Conservation (phyloP, 129 eudicot species). For the Pseudognaphalium luteoalbum region DNA sequence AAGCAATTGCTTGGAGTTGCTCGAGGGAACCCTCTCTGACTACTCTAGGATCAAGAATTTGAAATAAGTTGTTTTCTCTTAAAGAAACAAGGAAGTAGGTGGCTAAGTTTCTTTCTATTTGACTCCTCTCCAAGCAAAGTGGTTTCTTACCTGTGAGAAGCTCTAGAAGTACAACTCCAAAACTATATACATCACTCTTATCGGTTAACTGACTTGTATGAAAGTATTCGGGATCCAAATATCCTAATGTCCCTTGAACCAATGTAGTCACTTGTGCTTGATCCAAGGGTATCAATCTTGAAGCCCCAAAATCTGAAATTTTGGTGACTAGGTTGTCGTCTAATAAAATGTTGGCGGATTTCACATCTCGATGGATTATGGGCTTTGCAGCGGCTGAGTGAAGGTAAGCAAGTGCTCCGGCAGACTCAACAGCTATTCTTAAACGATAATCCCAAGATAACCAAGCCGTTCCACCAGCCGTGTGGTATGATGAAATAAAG, state of each 20-base stretch:
- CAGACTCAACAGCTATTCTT: neutral
- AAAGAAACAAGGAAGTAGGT: slow-evolving; percentile 41
- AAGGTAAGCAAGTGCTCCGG: slow-evolving; percentile 10
- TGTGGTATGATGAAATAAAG: slow-evolving; percentile 36
- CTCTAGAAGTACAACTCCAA: slow-evolving; percentile 45
- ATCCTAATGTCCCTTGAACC: slow-evolving; percentile 62
- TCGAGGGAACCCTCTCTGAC: slow-evolving; percentile 38
- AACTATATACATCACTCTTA: slow-evolving; percentile 53
- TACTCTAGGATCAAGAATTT: slow-evolving; percentile 38
- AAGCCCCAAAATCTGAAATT: slow-evolving; percentile 50
- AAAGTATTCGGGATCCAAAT: slow-evolving; percentile 64
- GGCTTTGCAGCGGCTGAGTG: slow-evolving; percentile 1
- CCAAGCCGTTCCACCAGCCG: neutral
- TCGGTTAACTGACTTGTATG: slow-evolving; percentile 16
- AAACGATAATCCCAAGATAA: neutral
- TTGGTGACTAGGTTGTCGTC: slow-evolving; percentile 19
- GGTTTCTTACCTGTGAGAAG: slow-evolving; percentile 43
- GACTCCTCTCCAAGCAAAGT: slow-evolving; percentile 33
- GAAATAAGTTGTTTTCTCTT: slow-evolving; percentile 42
- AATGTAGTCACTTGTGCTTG: slow-evolving; percentile 48
- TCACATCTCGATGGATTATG: neutral
- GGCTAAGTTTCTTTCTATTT: slow-evolving; percentile 42
- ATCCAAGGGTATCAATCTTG: slow-evolving; percentile 45
- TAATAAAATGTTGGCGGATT: slow-evolving; percentile 5
- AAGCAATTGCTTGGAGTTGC: slow-evolving; percentile 41